Conservation (phyloP, 1,284 basidiomycete species). For the Boletellus deceptivus region DNA sequence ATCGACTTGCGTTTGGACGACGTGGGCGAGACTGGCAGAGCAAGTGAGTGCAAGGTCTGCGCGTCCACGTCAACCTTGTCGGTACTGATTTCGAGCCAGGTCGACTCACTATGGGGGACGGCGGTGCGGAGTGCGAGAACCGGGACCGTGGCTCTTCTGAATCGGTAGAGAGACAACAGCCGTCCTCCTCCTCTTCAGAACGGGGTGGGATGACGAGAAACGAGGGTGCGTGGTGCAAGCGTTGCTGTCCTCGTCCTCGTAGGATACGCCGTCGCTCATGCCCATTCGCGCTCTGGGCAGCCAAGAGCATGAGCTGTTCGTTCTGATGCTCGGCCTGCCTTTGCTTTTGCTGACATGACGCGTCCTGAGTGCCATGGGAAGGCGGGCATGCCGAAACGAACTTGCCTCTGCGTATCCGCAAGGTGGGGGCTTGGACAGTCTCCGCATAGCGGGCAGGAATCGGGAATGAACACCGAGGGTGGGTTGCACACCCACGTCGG, state of each 20-base stretch:
- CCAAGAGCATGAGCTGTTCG: constrained; percentile 17
- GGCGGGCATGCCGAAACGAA: background rate
- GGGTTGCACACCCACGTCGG: background rate
- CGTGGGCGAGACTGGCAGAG: background rate
- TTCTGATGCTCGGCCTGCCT: background rate
- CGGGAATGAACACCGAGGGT: background rate
- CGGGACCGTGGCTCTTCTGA: constrained; percentile 26
- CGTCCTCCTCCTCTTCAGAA: background rate
- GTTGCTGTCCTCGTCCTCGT: constrained; percentile 12
- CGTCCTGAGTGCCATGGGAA: background rate
- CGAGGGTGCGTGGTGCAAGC: constrained; percentile 1
- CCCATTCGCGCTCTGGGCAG: constrained; percentile 18
- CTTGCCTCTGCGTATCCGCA: constrained; percentile 8
- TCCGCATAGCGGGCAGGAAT: constrained; percentile 6
- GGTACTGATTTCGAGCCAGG: background rate
- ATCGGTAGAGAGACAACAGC: background rate
- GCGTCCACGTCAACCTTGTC: background rate
- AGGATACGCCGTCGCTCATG: constrained; percentile 18
- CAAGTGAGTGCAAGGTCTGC: constrained; percentile 6
- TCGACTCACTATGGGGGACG: constrained; percentile 20
- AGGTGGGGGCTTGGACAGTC: background rate
- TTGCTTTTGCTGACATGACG: background rate
- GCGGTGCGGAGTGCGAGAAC: constrained; percentile 16
- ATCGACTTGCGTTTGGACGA: constrained; percentile 16
- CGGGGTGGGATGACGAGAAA: constrained; percentile 5